Conservation (phyloP, 1,139 yeast genomes). For the Protomyces lactucae-debilis region DNA sequence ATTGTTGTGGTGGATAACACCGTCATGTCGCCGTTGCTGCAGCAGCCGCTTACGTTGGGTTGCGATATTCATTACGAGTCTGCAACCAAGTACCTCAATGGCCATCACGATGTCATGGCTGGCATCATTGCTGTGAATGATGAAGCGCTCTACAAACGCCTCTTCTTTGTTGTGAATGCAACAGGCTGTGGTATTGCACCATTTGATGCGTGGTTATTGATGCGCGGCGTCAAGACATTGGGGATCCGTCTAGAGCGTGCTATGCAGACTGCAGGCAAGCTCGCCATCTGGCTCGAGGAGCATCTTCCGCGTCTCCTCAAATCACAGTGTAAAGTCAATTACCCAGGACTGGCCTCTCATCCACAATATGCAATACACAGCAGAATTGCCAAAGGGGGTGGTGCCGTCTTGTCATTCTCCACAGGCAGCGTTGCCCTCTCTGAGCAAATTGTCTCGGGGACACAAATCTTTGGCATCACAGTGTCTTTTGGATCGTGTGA, state of each 20-base stretch:
- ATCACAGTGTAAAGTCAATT: slow-evolving; percentile 64
- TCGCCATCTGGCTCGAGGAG: slow-evolving; percentile 62
- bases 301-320: not conserved
- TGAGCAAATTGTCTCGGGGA: slow-evolving; percentile 68
- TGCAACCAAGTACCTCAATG: slow-evolving; percentile 85
- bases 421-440: slow-evolving; percentile 68
- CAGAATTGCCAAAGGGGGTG: slow-evolving; percentile 75
- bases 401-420: slow-evolving; percentile 83
- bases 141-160: slow-evolving; percentile 56
- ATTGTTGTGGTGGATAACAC: slow-evolving; percentile 85
- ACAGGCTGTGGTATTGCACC: slow-evolving; percentile 87
- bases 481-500: slow-evolving; percentile 94
- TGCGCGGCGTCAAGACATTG: slow-evolving; percentile 83
- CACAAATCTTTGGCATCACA: slow-evolving; percentile 78
- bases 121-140: slow-evolving; percentile 74
- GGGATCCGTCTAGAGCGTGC: slow-evolving; percentile 76
- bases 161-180: slow-evolving; percentile 79
- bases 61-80: slow-evolving; percentile 87
- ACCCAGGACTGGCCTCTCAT: slow-evolving; percentile 73
- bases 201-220: slow-evolving; percentile 88
- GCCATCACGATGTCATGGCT: slow-evolving; percentile 88
- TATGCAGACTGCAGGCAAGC: slow-evolving; percentile 57
- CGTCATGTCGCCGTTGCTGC: slow-evolving; percentile 86
- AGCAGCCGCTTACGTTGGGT: slow-evolving; percentile 77
- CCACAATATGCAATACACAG: slow-evolving; percentile 70